A percentile compares a stretch with the other conserved stretches of the same genome.
Conservation (phyloP, 805 yeast species). For the Saccharomyces jurei region DNA sequence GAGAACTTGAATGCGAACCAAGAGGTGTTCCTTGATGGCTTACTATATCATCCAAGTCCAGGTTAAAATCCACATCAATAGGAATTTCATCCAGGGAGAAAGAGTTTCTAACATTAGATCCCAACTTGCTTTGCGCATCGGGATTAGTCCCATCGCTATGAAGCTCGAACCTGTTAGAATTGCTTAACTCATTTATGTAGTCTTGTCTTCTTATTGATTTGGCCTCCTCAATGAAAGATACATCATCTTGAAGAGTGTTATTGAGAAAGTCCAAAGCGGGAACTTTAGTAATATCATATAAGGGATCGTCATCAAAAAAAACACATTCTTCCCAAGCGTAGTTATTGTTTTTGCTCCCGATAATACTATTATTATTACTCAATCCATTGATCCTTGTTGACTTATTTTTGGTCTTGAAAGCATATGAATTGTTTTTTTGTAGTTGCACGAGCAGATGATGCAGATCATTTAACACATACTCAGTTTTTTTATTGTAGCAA, state of each 20-base stretch:
- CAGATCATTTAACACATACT: constrained; percentile 25
- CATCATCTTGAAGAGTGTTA: constrained; percentile 1
- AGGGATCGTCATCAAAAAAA: constrained; percentile 22
- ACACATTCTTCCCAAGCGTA: constrained; percentile 3
- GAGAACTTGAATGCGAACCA: constrained; percentile 6
- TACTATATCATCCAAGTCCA: constrained; percentile 24
- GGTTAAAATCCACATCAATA: constrained; percentile 24
- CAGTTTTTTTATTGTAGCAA: constrained; percentile 27
- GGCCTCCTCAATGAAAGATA: constrained; percentile 1
- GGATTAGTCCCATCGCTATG: constrained; percentile 3
- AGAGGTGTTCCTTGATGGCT: constrained; percentile 21
- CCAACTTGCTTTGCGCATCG: not conserved
- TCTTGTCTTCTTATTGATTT: constrained; percentile 18
- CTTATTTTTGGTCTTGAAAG: not conserved
- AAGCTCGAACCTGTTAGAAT: constrained; percentile 12
- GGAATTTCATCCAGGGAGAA: constrained; percentile 14
- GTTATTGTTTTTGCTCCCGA: not conserved
- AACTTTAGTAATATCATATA: constrained; percentile 20
- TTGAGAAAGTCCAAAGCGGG: constrained; percentile 1
- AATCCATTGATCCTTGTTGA: constrained; percentile 1
- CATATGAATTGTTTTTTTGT: constrained; percentile 4
- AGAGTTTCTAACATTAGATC: not conserved
- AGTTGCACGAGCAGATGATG: constrained; percentile 16
- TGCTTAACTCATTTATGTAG: constrained; percentile 18
- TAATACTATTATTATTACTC: constrained; percentile 3